Conservation (phyloP, 306 rosid genomes). For the Crataegus laevigata region DNA sequence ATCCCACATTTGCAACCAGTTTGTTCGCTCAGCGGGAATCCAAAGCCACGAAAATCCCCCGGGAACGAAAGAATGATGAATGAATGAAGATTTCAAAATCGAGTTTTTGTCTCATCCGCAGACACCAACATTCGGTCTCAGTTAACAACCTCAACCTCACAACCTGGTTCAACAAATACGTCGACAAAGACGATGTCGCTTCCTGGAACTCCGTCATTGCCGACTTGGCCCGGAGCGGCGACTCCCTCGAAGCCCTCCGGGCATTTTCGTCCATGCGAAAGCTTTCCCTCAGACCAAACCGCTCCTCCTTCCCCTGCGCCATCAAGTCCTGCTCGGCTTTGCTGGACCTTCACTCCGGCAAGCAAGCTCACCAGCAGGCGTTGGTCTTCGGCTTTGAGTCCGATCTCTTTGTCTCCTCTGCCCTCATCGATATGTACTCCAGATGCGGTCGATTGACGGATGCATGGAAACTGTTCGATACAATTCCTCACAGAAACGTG, state of each 20-base stretch:
- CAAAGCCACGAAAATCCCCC: neutral
- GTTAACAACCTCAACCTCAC: slow-evolving; percentile 29
- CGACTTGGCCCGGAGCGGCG: slow-evolving; percentile 72
- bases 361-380: slow-evolving; percentile 71
- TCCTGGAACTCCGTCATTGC: slow-evolving; percentile 76
- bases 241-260: slow-evolving; percentile 59
- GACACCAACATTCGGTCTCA: slow-evolving; percentile 24
- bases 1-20: neutral
- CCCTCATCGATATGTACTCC: slow-evolving; percentile 71
- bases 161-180: slow-evolving; percentile 60
- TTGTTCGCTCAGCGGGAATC: neutral
- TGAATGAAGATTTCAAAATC: slow-evolving; percentile 17
- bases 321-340: slow-evolving; percentile 74
- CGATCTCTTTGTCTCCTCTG: slow-evolving; percentile 66
- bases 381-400: slow-evolving; percentile 50
- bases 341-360: slow-evolving; percentile 56
- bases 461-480: slow-evolving; percentile 63
- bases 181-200: slow-evolving; percentile 55
- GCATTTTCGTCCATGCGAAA: slow-evolving; percentile 78
- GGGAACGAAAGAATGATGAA: neutral
- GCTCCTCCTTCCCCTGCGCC: slow-evolving; percentile 72
- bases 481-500: slow-evolving; percentile 52
- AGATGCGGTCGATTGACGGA: slow-evolving; percentile 48
- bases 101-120: neutral
- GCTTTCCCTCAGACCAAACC: slow-evolving; percentile 60